Evolutionary conservation across 2,329 filamentous ascomycete genomes (phyloP).

Genomic region (Stemphylium vesicarium): DNA sequence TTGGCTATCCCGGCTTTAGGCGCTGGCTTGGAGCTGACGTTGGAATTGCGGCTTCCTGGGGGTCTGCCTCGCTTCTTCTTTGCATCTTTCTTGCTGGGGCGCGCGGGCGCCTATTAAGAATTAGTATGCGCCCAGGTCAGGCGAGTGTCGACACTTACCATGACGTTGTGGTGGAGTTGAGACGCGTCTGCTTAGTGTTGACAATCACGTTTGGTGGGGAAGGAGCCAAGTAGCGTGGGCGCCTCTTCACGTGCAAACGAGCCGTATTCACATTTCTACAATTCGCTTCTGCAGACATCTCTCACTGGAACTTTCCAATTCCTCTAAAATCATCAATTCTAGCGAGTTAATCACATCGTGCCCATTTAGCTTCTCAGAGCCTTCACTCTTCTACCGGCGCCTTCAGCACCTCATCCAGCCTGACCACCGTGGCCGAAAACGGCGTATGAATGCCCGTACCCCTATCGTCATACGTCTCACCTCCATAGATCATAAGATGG

Average conservation of each 20-base stretch:
- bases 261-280: background rate
- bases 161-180: constrained; percentile 31
- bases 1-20: constrained; percentile 20
- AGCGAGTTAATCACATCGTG: no score
- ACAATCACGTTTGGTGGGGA: constrained; percentile 14
- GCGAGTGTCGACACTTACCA: constrained; percentile 29
- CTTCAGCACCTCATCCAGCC: constrained; percentile 3
- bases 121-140: constrained; percentile 17
- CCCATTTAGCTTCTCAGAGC: background rate
- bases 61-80: constrained; percentile 36
- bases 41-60: constrained; percentile 30
- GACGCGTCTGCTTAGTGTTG: constrained; percentile 22
- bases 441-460: constrained; percentile 13
- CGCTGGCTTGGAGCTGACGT: constrained; percentile 16
- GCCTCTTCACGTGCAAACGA: constrained; percentile 12
- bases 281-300: background rate
- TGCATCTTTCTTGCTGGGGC: constrained; percentile 16
- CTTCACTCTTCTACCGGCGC: background rate
- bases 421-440: constrained; percentile 23
- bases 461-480: constrained; percentile 24
- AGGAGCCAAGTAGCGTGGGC: constrained; percentile 5
- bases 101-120: constrained; percentile 30
- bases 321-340: no score
- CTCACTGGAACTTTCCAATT: background rate
- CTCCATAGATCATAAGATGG: constrained; percentile 24